Base-by-base conservation (phyloP, 805 yeast species). In the Starmerella floris region DNA sequence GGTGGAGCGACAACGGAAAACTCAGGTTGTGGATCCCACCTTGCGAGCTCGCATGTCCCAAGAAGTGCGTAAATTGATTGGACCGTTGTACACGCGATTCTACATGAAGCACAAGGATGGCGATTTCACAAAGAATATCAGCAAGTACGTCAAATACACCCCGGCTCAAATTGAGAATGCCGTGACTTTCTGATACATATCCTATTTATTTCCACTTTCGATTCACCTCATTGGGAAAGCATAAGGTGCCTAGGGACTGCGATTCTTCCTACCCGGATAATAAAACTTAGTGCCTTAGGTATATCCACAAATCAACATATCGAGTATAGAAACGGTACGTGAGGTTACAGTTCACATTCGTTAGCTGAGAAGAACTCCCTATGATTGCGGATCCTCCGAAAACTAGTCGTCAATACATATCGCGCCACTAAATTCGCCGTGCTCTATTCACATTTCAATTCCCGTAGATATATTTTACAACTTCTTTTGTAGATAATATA, bases 31-130 rank as follows among this genome's bases (percentile, higher is more conserved):
- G 8, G 93, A 84, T 56, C 68, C 74, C 4, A 70, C 69, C 32
- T 67, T 88, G 59, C 76, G 76, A 47, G 68, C 71, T 44, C 72
- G 69, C 42, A 63, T 91, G 51, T 69, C 74, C 15, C 73, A 74
- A 42, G 96, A 88, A 54, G 79, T 77, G 22, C 56, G 77, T 28
- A 35, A 43, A 20, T 74, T 84, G 51, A 77, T 91, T 40, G 69
- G 76, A 45, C 95, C 95, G 13, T 73, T 88, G 42, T 88, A 88
- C 62, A 77, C 79, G 55, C 76, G 91, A 54, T 80, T 88, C 57
- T 79, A 83, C 60, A 84, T 81, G 52, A 81, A 82, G 59, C 77
- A 82, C 53, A 72, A 73, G 3, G 64, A 63, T 23, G 76, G 77
- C n/a, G 83, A 77, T 41, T 78, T 78, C 53, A 69, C 85, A 20